Evolutionary conservation across 495 filamentous ascomycete species (phyloP).

Genomic region (Aspergillus panamensis): DNA sequence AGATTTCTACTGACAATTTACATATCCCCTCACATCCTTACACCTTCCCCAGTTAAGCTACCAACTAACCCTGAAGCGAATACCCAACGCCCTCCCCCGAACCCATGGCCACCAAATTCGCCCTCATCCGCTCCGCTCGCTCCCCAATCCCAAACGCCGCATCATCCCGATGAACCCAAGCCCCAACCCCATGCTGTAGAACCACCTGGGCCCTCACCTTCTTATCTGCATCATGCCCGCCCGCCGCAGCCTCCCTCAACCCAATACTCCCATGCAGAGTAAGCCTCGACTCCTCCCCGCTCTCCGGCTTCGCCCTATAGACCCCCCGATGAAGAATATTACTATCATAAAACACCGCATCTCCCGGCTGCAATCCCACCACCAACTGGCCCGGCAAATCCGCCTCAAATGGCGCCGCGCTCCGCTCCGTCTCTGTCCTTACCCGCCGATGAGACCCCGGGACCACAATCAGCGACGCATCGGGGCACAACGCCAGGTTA

Average conservation of each 20-base stretch:
- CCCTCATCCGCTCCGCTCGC: constrained; percentile 48
- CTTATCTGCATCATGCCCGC: constrained; percentile 24
- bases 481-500: constrained; percentile 69
- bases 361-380: constrained; percentile 64
- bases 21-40: not conserved
- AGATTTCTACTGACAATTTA: not conserved
- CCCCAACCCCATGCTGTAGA: constrained; percentile 78
- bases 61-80: constrained; percentile 44
- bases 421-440: constrained; percentile 61
- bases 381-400: constrained; percentile 57
- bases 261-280: constrained; percentile 84
- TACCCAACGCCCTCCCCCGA: constrained; percentile 57
- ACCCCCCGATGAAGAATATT: constrained; percentile 80
- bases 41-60: constrained; percentile 19
- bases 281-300: constrained; percentile 55
- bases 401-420: constrained; percentile 54
- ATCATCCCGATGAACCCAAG: constrained; percentile 60
- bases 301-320: constrained; percentile 50
- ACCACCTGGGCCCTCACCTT: constrained; percentile 68
- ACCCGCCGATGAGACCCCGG: constrained; percentile 66
- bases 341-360: constrained; percentile 82
- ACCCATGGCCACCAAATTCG: constrained; percentile 58
- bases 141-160: constrained; percentile 52
- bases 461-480: constrained; percentile 63
- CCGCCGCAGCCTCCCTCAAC: constrained; percentile 34